Evolutionary conservation across 192 early-diverging fungal genomes (phyloP).

Genomic region (Coemansia sp.): DNA sequence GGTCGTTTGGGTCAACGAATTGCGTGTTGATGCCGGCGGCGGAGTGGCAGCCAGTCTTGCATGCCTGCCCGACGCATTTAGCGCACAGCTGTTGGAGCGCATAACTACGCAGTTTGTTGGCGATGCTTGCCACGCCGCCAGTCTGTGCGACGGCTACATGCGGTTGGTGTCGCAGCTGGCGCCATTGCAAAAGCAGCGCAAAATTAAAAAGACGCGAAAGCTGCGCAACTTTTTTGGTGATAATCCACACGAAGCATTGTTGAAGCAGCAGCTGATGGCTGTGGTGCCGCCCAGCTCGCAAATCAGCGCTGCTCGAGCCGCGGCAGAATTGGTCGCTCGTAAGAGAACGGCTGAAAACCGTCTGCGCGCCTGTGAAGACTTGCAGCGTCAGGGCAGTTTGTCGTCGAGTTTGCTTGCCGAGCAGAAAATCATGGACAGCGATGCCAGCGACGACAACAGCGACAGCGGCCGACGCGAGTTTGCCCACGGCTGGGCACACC

Average conservation of each 20-base stretch:
- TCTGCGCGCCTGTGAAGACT: constrained; percentile 6
- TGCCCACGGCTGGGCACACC: constrained; percentile 22
- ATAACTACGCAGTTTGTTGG: constrained; percentile 48
- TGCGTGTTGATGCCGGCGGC: constrained; percentile 20
- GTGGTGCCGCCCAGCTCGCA: constrained; percentile 54
- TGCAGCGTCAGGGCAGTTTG: constrained; percentile 20
- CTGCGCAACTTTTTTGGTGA: constrained; percentile 71
- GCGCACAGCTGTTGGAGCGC: constrained; percentile 47
- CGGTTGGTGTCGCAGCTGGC: constrained; percentile 46
- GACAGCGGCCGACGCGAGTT: background rate
- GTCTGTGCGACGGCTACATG: constrained; percentile 57
- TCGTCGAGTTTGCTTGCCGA: constrained; percentile 22
- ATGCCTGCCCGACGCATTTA: constrained; percentile 30
- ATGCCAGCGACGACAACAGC: constrained; percentile 25
- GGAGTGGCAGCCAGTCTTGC: constrained; percentile 27
- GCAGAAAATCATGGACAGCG: constrained; percentile 38
- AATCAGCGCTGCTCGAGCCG: constrained; percentile 29
- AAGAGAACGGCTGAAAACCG: constrained; percentile 21
- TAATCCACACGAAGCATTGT: constrained; percentile 57
- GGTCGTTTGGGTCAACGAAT: constrained; percentile 55
- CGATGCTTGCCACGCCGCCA: constrained; percentile 20
- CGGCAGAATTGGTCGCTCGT: constrained; percentile 45
- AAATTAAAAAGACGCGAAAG: constrained; percentile 64
- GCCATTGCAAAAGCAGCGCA: constrained; percentile 59
- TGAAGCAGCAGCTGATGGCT: constrained; percentile 57